A percentile compares a stretch with the other conserved stretches of the same genome.
Evolutionary conservation across 257 asterid genomes (phyloP).

Genomic region (Solanum bukasovii): DNA sequence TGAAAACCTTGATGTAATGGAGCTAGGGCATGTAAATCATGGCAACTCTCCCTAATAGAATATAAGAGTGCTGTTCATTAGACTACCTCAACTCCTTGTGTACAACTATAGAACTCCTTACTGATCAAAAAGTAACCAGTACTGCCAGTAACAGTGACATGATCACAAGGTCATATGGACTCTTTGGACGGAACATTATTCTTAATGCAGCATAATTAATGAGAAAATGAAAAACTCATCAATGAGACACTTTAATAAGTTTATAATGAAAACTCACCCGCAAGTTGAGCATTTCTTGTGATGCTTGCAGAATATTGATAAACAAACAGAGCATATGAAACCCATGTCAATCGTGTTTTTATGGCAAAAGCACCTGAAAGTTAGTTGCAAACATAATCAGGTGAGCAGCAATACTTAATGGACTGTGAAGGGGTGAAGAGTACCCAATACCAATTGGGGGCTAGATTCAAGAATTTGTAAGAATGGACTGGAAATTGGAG

Average conservation of each 20-base stretch:
- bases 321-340: constrained; percentile 84
- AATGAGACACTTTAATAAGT: neutral
- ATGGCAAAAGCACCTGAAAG: constrained; percentile 90
- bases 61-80: neutral
- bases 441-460: neutral
- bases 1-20: neutral
- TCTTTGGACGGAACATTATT: neutral
- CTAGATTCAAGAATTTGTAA: neutral
- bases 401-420: neutral
- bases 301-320: constrained; percentile 87
- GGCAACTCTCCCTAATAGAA: neutral
- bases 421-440: neutral
- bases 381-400: neutral
- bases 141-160: neutral
- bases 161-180: neutral
- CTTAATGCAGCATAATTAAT: neutral
- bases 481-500: neutral
- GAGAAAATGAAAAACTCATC: neutral
- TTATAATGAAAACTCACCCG: constrained; percentile 51
- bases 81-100: neutral
- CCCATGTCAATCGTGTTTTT: constrained; percentile 89
- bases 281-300: constrained; percentile 88
- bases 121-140: neutral
- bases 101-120: neutral
- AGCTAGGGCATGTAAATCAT: neutral